Evolutionary conservation across 345 rosid species (phyloP).

Genomic region (Corchorus capsularis): DNA sequence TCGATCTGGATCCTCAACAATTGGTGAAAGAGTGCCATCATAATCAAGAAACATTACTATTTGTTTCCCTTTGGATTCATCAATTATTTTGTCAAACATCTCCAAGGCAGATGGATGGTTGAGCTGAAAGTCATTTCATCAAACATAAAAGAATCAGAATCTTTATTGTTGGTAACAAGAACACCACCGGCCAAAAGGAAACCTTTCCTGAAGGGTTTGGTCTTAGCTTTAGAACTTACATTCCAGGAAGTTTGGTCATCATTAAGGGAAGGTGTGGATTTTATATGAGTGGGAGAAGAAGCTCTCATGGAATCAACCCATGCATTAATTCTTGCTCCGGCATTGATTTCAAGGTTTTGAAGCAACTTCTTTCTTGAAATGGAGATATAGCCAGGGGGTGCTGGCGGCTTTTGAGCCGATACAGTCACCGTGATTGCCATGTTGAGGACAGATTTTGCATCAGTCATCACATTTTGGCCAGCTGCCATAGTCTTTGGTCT

Average conservation of each 20-base stretch:
- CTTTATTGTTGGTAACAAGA: neutral
- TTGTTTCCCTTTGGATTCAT: slow-evolving; percentile 74
- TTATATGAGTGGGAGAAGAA: slow-evolving; percentile 87
- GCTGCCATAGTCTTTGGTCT: slow-evolving; percentile 35
- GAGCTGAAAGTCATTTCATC: slow-evolving; percentile 37
- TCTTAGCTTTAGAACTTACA: slow-evolving; percentile 38
- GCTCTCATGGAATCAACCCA: slow-evolving; percentile 92
- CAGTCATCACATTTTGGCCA: slow-evolving; percentile 55
- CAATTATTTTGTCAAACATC: slow-evolving; percentile 65
- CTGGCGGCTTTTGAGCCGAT: slow-evolving; percentile 55
- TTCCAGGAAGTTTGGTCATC: slow-evolving; percentile 59
- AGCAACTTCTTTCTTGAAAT: slow-evolving; percentile 45
- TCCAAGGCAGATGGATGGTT: slow-evolving; percentile 84
- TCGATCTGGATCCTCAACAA: slow-evolving; percentile 84
- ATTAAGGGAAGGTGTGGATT: slow-evolving; percentile 44
- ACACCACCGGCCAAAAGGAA: neutral
- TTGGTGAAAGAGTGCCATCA: slow-evolving; percentile 96
- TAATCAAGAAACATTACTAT: slow-evolving; percentile 93
- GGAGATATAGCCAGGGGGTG: slow-evolving; percentile 49
- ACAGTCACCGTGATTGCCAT: slow-evolving; percentile 36
- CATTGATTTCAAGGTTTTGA: slow-evolving; percentile 62
- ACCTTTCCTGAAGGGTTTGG: neutral
- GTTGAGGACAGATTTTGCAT: slow-evolving; percentile 42
- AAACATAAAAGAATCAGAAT: neutral
- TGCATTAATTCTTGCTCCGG: slow-evolving; percentile 57